These are phyloP conservation scores for Neurospora sp. DNA, from an alignment of 495 filamentous ascomycete genomes.

Conservation along the genomic window DNA sequence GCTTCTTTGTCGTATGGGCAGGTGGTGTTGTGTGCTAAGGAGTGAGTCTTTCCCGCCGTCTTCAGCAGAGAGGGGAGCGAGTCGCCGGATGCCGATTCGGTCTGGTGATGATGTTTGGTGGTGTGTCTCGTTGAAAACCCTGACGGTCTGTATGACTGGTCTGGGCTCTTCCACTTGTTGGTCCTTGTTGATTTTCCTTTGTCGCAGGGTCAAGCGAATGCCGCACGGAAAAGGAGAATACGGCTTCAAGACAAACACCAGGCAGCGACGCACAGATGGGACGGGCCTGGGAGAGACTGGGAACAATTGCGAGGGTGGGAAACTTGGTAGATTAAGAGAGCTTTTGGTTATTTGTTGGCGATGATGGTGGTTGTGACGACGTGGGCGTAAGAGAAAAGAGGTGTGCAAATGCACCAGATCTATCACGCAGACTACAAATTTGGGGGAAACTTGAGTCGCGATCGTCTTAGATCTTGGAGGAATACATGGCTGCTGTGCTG, in stretches of 20 bases:
- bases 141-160: neutral
- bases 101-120: constrained; percentile 1
- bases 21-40: neutral
- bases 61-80: neutral
- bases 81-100: neutral
- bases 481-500: neutral
- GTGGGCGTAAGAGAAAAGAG: neutral
- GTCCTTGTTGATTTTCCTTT: neutral
- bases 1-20: neutral
- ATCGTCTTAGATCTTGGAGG: neutral
- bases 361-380: neutral
- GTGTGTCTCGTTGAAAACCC: constrained; percentile 3
- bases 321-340: neutral
- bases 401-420: neutral
- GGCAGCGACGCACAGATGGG: neutral
- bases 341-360: neutral
- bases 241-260: neutral
- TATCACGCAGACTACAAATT: neutral
- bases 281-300: neutral
- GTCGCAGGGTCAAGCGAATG: neutral
- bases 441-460: neutral
- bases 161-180: neutral
- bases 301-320: neutral
- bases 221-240: neutral
- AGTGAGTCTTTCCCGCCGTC: neutral